phyloP scores from a whole-genome alignment of 1,139 yeast genomes.

The Saccharomyces hybrid region DNA sequence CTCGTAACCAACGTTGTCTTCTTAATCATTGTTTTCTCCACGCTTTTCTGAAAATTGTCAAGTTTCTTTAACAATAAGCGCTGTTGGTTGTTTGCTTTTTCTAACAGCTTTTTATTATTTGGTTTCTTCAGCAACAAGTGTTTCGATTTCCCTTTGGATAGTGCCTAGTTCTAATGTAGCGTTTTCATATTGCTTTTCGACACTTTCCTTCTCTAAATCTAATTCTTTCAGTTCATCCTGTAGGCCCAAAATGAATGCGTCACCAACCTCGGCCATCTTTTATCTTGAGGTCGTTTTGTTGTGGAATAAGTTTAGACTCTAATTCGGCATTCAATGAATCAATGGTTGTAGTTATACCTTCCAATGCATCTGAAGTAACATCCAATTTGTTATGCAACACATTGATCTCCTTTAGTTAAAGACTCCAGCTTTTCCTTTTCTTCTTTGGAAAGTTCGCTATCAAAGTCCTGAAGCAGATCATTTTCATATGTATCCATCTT shows the following conservation, averaged over 20 bases:
- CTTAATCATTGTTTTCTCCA: conserved; percentile 60
- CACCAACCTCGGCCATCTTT: conserved; percentile 17
- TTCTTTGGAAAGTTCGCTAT: conserved; percentile 42
- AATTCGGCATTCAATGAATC: conserved; percentile 52
- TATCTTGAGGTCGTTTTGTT: conserved; percentile 23
- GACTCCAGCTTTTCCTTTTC: conserved; percentile 40
- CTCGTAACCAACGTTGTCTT: conserved; percentile 55
- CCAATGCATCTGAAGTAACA: conserved; percentile 38
- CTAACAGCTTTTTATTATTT: conserved; percentile 38
- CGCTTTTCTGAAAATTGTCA: conserved; percentile 55
- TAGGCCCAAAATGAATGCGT: conserved; percentile 19
- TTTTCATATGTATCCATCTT: conserved; percentile 37
- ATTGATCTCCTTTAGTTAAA: conserved; percentile 37
- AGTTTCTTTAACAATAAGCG: conserved; percentile 45
- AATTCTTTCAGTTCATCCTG: conserved; percentile 34
- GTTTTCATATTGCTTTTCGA: conserved; percentile 28
- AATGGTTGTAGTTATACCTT: conserved; percentile 45
- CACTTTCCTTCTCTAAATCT: conserved; percentile 12
- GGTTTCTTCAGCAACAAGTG: conserved; percentile 25
- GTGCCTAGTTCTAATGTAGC: conserved; percentile 33
- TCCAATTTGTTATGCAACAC: conserved; percentile 39
- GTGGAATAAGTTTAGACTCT: conserved; percentile 45
- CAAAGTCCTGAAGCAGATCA: conserved; percentile 53
- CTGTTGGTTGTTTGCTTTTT: conserved; percentile 52
- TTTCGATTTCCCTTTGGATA: conserved; percentile 25